Percentiles rank a stretch among this genome's conserved stretches.
Conservation (phyloP, 495 filamentous ascomycete species). For the Arthonia radiata region DNA sequence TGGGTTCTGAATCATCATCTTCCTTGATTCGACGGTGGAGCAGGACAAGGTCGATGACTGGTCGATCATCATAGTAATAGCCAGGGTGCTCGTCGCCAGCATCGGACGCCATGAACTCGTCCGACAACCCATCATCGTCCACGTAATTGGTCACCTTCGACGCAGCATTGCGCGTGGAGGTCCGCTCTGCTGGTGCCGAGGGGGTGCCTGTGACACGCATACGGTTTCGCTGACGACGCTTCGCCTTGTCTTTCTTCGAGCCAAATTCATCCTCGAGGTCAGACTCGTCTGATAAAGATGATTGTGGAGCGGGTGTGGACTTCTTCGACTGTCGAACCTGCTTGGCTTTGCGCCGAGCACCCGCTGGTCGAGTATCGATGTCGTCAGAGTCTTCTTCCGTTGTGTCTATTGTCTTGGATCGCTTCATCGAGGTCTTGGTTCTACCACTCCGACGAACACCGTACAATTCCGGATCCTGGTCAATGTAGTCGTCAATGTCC, state of each 20-base stretch:
- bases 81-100: constrained; percentile 23
- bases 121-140: constrained; percentile 68
- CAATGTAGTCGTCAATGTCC: constrained; percentile 58
- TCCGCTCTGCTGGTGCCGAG: constrained; percentile 50
- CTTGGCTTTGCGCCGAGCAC: too few relatives aligned
- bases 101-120: constrained; percentile 51
- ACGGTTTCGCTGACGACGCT: constrained; percentile 35
- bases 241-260: constrained; percentile 42
- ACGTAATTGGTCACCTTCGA: constrained; percentile 70
- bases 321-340: too few relatives aligned
- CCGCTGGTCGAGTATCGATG: too few relatives aligned
- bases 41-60: constrained; percentile 72
- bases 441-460: constrained; percentile 79
- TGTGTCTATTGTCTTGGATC: too few relatives aligned
- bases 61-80: constrained; percentile 28
- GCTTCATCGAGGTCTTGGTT: too few relatives aligned
- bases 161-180: constrained; percentile 68
- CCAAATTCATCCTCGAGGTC: constrained; percentile 52
- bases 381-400: too few relatives aligned
- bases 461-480: constrained; percentile 86
- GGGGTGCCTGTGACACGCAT: constrained; percentile 28
- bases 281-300: constrained; percentile 33
- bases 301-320: constrained; percentile 29
- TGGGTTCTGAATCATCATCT: constrained; percentile 35
- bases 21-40: constrained; percentile 63